These are phyloP conservation scores for Beauveria varroae DNA, from an alignment of 2,329 filamentous ascomycete genomes.

Conservation along the genomic window DNA sequence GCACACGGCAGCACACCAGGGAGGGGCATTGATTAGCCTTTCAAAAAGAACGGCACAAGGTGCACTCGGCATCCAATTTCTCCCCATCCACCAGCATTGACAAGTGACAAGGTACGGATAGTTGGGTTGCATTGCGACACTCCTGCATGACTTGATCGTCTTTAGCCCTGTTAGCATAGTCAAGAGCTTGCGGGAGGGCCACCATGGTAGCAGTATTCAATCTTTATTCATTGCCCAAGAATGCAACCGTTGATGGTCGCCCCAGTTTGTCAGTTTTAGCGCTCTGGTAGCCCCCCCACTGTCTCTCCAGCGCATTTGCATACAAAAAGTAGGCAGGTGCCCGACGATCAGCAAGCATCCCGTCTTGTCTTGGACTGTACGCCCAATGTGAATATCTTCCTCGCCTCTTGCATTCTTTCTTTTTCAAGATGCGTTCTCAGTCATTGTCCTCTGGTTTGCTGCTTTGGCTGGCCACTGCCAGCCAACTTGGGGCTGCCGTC, in stretches of 20 bases:
- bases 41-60: background rate
- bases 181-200: background rate
- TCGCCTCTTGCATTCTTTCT: background rate
- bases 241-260: background rate
- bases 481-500: slow-evolving; percentile 11
- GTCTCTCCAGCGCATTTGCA: background rate
- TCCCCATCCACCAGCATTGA: background rate
- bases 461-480: background rate
- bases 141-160: background rate
- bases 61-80: background rate
- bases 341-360: background rate
- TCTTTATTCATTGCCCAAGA: background rate
- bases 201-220: background rate
- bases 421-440: background rate
- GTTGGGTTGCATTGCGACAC: slow-evolving; percentile 4
- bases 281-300: background rate
- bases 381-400: background rate
- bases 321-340: slow-evolving; percentile 1
- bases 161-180: background rate
- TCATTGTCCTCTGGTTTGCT: slow-evolving; percentile 2
- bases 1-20: too few relatives aligned
- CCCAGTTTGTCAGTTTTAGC: background rate
- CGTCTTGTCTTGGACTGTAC: background rate
- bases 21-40: background rate
- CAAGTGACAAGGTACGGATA: background rate